Evolutionary conservation across 163 green algal genomes (phyloP), one percentile per base, ranked within the genome.

Genomic region (Scenedesmus sp.): DNA sequence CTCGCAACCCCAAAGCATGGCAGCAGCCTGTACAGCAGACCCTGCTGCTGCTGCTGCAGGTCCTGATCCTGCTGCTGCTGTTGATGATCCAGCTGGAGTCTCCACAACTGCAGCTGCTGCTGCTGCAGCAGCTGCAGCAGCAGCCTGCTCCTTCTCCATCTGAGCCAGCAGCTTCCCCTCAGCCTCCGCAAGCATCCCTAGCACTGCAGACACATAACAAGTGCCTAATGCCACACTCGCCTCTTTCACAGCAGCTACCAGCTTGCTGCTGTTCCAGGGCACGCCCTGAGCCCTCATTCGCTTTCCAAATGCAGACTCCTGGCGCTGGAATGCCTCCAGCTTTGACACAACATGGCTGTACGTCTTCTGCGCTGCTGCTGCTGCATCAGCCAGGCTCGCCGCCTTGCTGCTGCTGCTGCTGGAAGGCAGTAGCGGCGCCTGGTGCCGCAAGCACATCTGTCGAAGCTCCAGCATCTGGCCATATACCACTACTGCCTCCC

Each of bases 201-300:
- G 34, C 23, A 64, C 64, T n/a, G 88, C 81, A 0, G 9, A 23
- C 1, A 82, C 18, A 18, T 85, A 92, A 13, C 12, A 20, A 7
- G 64, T 76, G 9, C 81, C 88, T 9, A 92, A 34, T 18, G 74
- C 10, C 81, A 92, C 64, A 18, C 46, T 74, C 0, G 88, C 88
- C 13, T 88, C 88, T 70, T 88, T 92, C 12, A 92, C 81, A n/a
- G 20, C 81, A 26, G 81, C 81, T 59, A 92, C 81, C 20, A 92
- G 83, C 81, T 88, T 9, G 20, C 46, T 20, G 0, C 88, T 82
- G 26, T 84, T 67, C 81, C 81, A 92, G 9, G 88, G 88, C 9
- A 92, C 66, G 13, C 88, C 81, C 81, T 87, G 74, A 54, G 62
- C 64, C 3, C 54, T 56, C 88, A 92, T 83, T 8, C 83, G 67